Base-by-base conservation (phyloP, 768 basidiomycete species). In the Suillus discolor region DNA sequence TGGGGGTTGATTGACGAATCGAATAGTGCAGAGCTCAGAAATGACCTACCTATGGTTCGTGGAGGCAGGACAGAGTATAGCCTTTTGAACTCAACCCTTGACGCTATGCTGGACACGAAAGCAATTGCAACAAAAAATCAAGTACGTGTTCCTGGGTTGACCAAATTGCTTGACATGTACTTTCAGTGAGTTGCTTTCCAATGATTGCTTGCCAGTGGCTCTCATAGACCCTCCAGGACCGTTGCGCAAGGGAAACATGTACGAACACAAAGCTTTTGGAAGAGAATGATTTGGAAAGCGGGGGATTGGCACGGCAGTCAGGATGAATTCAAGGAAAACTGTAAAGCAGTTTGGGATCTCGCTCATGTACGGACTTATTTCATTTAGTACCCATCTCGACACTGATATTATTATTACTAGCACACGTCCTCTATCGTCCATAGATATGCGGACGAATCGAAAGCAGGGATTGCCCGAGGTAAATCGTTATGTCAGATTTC, bases 321-420 rank as follows among this genome's bases (percentile, higher is more conserved):
- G 7, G 15, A 4, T 8, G 23, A 3, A 51, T 51, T 25, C 49
- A 51, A 51, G 13, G 0, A 0, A 15, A 0, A 0, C 9, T 53
- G 51, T 3, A 2, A 53, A 18, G 1, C 0, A 54, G 9, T 31
- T 8, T 54, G 53, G 16, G 0, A 0, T 54, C 16, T 54, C 16
- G 16, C 28, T 31, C 28, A 31, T 54, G 53, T 54, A 54, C 11
- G 28, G 2, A 16, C 8, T 18, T 9, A 8, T 53, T 20, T 54
- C 28, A 9, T 18, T 28, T 16, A 28, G 16, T 15, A 9, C 8
- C 25, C 15, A 53, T 51, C 8, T 28, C 51, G 2, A 28, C 51
- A 4, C 51, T 53, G 25, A 53, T 18, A 25, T 15, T 51, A 25
- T 3, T 25, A 49, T 25, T 28, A 0, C 51, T 16, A 53, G 51